These are phyloP conservation scores for Rutstroemia sp. DNA, from an alignment of 2,329 filamentous ascomycete species.

Conservation along the genomic window DNA sequence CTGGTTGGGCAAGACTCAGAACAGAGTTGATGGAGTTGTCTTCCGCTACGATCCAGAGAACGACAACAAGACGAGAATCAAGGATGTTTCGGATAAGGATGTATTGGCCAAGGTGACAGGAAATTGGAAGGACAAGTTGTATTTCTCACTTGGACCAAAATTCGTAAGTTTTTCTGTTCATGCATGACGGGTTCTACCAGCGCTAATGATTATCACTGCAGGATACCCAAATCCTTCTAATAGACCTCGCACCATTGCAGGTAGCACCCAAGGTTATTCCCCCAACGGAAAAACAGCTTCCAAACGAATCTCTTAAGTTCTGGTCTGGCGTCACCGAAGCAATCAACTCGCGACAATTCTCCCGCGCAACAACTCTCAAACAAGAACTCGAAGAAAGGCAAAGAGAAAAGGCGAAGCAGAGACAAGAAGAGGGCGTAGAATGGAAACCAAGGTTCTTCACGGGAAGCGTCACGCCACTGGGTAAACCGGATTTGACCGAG, in stretches of 20 bases:
- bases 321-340: conserved; percentile 85
- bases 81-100: conserved; percentile 80
- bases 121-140: conserved; percentile 70
- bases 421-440: conserved; percentile 59
- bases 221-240: conserved; percentile 61
- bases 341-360: conserved; percentile 76
- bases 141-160: conserved; percentile 53
- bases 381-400: conserved; percentile 88
- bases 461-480: conserved; percentile 48
- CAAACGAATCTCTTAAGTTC: conserved; percentile 82
- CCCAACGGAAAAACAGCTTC: conserved; percentile 68
- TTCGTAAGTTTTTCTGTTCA: conserved; percentile 39
- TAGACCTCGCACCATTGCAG: conserved; percentile 78
- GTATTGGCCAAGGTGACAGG: conserved; percentile 77
- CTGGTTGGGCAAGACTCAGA: conserved; percentile 86
- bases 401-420: conserved; percentile 72
- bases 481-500: conserved; percentile 54
- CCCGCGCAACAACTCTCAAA: conserved; percentile 78
- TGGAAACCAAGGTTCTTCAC: conserved; percentile 90
- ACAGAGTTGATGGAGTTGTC: conserved; percentile 83
- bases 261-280: conserved; percentile 76
- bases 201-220: conserved; percentile 34
- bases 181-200: conserved; percentile 20
- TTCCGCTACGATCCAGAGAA: conserved; percentile 87
- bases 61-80: conserved; percentile 71